These are phyloP conservation scores for Wickerhamiella dianesei DNA, from an alignment of 805 yeast genomes.

Conservation along the genomic window DNA sequence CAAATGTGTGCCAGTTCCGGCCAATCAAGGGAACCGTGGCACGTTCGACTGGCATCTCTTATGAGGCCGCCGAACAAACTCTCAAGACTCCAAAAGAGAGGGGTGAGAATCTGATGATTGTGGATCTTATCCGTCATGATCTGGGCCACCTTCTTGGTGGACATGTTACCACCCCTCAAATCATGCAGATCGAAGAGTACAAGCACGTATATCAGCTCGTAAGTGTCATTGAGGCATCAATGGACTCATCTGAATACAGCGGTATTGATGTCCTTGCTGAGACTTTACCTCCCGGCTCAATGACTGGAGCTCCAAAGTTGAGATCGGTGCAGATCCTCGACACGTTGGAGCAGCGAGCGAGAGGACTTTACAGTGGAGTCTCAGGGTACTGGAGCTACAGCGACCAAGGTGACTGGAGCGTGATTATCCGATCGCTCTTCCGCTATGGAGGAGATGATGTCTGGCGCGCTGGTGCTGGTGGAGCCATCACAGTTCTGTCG, in stretches of 20 bases:
- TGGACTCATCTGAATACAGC: slow-evolving; percentile 28
- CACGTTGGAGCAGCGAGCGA: slow-evolving; percentile 37
- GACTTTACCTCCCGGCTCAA: slow-evolving; percentile 93
- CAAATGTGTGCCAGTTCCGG: slow-evolving; percentile 52
- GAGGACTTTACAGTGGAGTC: slow-evolving; percentile 91
- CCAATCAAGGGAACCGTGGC: slow-evolving; percentile 95
- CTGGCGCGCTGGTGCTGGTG: slow-evolving; percentile 97
- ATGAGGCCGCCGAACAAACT: slow-evolving; percentile 46
- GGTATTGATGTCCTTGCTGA: slow-evolving; percentile 71
- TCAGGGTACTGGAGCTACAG: slow-evolving; percentile 89
- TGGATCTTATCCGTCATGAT: slow-evolving; percentile 89
- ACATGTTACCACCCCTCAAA: slow-evolving; percentile 51
- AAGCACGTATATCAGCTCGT: slow-evolving; percentile 83
- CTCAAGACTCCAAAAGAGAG: slow-evolving; percentile 78
- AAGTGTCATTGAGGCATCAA: slow-evolving; percentile 65
- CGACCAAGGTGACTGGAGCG: slow-evolving; percentile 91
- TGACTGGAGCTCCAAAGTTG: slow-evolving; percentile 98
- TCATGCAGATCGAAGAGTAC: slow-evolving; percentile 90
- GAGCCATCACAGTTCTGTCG: slow-evolving; percentile 87
- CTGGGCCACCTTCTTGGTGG: slow-evolving; percentile 49
- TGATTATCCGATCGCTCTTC: slow-evolving; percentile 73
- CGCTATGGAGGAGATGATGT: slow-evolving; percentile 21
- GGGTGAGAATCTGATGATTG: slow-evolving; percentile 95
- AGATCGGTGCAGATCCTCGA: slow-evolving; percentile 77
- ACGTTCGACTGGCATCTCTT: slow-evolving; percentile 41